Conservation (phyloP, 2,329 filamentous ascomycete genomes). For the Aspergillus sergii region DNA sequence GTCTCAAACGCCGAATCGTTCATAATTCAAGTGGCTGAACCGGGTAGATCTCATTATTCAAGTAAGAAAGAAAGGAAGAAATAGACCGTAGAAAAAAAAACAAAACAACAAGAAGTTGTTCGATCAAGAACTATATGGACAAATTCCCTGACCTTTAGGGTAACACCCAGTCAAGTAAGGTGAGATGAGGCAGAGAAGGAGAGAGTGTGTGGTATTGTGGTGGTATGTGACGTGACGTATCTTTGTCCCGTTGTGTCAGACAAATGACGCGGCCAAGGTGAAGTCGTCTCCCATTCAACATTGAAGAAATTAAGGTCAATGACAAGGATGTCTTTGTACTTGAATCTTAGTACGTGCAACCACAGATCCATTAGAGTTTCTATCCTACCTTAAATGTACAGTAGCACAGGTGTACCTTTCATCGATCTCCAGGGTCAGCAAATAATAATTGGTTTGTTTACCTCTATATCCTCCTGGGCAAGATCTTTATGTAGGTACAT, state of each 20-base stretch:
- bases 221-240: conserved; percentile 6
- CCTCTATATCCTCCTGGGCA: background rate
- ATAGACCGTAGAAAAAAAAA: too few species aligned
- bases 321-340: background rate
- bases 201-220: background rate
- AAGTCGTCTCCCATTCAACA: background rate
- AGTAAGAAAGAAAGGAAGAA: background rate
- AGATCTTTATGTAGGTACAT: background rate
- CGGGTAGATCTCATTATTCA: conserved; percentile 15
- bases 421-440: background rate
- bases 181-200: background rate
- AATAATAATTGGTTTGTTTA: conserved; percentile 2
- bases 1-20: conserved; percentile 23
- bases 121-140: background rate
- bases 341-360: background rate
- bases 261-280: conserved; percentile 6
- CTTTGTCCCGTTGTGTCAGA: background rate
- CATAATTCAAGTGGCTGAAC: conserved; percentile 18
- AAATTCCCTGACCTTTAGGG: background rate
- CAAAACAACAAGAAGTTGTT: too few species aligned
- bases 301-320: background rate
- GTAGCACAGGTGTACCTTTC: background rate
- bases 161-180: background rate
- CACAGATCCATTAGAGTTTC: background rate
- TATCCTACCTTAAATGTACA: background rate